phyloP scores from a whole-genome alignment of 352 stramenopile genomes.

The Phytophthora fragariaefolia region DNA sequence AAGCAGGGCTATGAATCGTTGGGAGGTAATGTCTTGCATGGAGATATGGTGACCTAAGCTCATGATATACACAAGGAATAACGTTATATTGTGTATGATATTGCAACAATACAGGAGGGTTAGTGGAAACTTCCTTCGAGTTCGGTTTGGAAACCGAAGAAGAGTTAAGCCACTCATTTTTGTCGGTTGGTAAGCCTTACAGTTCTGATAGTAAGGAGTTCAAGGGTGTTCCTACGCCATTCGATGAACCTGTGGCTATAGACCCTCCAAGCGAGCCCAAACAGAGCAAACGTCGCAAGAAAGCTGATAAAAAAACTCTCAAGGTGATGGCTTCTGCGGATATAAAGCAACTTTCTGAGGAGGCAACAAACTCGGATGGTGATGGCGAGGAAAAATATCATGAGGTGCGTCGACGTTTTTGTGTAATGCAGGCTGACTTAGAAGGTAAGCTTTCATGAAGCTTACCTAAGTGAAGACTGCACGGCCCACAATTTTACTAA shows the following conservation, averaged over 20 bases:
- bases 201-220: constrained; percentile 24
- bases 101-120: constrained; percentile 6
- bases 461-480: not conserved
- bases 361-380: constrained; percentile 6
- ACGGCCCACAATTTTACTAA: not conserved
- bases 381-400: constrained; percentile 16
- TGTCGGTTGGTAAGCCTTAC: constrained; percentile 6
- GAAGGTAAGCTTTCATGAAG: constrained; percentile 24
- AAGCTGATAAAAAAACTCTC: constrained; percentile 11
- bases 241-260: constrained; percentile 8
- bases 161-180: constrained; percentile 16
- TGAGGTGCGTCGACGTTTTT: constrained; percentile 21
- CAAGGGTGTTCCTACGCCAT: constrained; percentile 9
- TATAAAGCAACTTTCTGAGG: not conserved
- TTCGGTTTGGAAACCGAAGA: constrained; percentile 4
- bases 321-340: not conserved
- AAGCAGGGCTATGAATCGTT: not conserved
- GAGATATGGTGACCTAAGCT: constrained; percentile 22
- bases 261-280: constrained; percentile 11
- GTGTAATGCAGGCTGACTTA: constrained; percentile 22
- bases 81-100: not conserved
- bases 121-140: constrained; percentile 4
- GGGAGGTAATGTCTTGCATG: not conserved
- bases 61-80: not conserved
- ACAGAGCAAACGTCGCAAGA: not conserved